Evolutionary conservation across 2,329 filamentous ascomycete genomes (phyloP).

Genomic region (Penicillium sp.): DNA sequence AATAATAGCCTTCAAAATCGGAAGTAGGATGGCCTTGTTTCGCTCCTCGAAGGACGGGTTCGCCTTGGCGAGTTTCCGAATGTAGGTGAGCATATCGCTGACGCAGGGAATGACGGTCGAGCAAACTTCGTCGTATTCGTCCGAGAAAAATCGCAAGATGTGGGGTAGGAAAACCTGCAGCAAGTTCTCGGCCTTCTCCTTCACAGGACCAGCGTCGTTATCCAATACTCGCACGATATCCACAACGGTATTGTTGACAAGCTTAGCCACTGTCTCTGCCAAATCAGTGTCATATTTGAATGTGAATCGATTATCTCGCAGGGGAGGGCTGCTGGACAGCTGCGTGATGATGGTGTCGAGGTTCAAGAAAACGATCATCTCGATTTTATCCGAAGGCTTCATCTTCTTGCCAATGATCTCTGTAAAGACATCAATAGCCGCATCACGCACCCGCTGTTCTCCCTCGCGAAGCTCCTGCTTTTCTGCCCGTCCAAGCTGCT

Average conservation of each 20-base stretch:
- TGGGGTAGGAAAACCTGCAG: constrained; percentile 77
- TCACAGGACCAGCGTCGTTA: constrained; percentile 57
- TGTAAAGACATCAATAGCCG: constrained; percentile 89
- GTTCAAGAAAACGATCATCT: constrained; percentile 88
- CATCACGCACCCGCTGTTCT: constrained; percentile 79
- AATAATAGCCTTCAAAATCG: constrained; percentile 87
- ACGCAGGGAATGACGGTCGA: constrained; percentile 91
- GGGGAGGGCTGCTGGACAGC: constrained; percentile 75
- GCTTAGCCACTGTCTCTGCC: constrained; percentile 88
- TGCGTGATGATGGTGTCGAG: constrained; percentile 79
- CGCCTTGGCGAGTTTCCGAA: constrained; percentile 70
- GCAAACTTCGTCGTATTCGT: constrained; percentile 97
- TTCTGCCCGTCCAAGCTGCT: constrained; percentile 73
- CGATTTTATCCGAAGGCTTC: constrained; percentile 87
- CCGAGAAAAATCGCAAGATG: constrained; percentile 88
- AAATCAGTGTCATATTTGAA: constrained; percentile 91
- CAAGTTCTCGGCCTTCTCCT: constrained; percentile 72
- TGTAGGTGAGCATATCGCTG: constrained; percentile 84
- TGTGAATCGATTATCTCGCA: constrained; percentile 74
- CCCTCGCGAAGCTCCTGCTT: constrained; percentile 60
- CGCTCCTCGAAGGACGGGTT: constrained; percentile 63
- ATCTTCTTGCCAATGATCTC: constrained; percentile 98
- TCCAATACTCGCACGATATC: constrained; percentile 88
- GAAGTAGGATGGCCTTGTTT: constrained; percentile 77
- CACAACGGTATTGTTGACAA: constrained; percentile 83